Base-by-base conservation (phyloP, 306 rosid genomes). In the Crataegus laevigata region DNA sequence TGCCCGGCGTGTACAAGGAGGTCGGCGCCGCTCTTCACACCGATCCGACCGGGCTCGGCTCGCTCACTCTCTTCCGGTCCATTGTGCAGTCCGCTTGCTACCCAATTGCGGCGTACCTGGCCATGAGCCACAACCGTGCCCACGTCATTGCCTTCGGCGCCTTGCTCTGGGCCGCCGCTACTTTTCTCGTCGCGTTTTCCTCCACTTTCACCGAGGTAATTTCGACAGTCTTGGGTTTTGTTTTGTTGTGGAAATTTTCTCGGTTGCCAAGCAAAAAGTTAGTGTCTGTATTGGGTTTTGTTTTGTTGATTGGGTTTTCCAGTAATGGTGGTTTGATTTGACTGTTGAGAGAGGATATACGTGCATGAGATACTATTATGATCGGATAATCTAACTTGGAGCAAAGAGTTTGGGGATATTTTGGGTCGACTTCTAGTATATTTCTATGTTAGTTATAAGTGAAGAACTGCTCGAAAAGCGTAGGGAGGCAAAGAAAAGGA, bases 131-230 rank as follows among this genome's bases (percentile, higher is more conserved):
- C 81, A 89, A 94, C 81, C 96, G 96, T 1, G 88, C 97, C 22
- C 96, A 90, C 72, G 93, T 92, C 68, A 92, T 94, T 30, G 92
- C 99, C 1, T 80, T 90, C 69, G 99, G 96, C 4, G 96, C 99
- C 57, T 87, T 89, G 64, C 96, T 92, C 65, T 94, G 99, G 97
- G 88, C 97, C 24, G 80, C 88, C 52, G 97, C 96, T 63, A 94
- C 98, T 84, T 91, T 94, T 72, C 94, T 94, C 28, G 98, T 94
- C 40, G 98, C 87, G 4, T 81, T 91, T 78, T 94, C 98, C 72
- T 87, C 96, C 81, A 87, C 96, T 55, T 90, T 89, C 87, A 77
- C 78, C 61, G 94, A 90, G 96, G 97, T 94, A 75, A 15, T 57
- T 12, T 43, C 1, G 62, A 57, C 6, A 14, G n/a, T 51, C 7